Percentiles rank a stretch among this genome's conserved stretches.
Conservation (phyloP, 495 filamentous ascomycete species). For the Penicillium taxi region DNA sequence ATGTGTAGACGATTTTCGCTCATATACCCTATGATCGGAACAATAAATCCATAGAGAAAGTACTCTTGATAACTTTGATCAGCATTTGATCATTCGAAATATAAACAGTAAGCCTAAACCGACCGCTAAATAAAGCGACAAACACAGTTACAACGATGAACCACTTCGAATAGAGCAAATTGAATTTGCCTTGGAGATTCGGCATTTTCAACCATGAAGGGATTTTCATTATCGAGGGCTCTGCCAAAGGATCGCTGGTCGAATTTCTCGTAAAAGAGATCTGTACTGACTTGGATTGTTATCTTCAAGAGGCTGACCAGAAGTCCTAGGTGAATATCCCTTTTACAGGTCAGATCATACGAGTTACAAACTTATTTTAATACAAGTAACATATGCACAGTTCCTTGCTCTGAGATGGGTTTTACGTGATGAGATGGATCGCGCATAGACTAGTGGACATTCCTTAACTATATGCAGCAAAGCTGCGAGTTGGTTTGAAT, state of each 20-base stretch:
- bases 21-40: conserved; percentile 23
- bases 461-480: too few relatives aligned
- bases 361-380: too few relatives aligned
- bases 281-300: too few relatives aligned
- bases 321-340: neutral
- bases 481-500: too few relatives aligned
- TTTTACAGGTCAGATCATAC: neutral
- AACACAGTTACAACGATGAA: neutral
- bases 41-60: conserved; percentile 23
- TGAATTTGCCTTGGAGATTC: too few relatives aligned
- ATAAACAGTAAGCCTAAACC: neutral
- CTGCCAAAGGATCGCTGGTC: neutral
- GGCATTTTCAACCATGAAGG: neutral
- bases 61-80: conserved; percentile 11
- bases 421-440: too few relatives aligned
- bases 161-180: neutral
- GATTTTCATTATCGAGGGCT: neutral
- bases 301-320: too few relatives aligned
- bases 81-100: neutral
- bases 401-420: too few relatives aligned
- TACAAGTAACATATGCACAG: too few relatives aligned
- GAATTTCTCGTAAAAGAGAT: too few relatives aligned
- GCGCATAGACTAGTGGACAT: too few relatives aligned
- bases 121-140: neutral
- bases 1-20: conserved; percentile 18